Percentiles rank a stretch among this genome's conserved stretches.
Evolutionary conservation across 495 filamentous ascomycete species (phyloP).

Genomic region (Pyronema omphalodes): DNA sequence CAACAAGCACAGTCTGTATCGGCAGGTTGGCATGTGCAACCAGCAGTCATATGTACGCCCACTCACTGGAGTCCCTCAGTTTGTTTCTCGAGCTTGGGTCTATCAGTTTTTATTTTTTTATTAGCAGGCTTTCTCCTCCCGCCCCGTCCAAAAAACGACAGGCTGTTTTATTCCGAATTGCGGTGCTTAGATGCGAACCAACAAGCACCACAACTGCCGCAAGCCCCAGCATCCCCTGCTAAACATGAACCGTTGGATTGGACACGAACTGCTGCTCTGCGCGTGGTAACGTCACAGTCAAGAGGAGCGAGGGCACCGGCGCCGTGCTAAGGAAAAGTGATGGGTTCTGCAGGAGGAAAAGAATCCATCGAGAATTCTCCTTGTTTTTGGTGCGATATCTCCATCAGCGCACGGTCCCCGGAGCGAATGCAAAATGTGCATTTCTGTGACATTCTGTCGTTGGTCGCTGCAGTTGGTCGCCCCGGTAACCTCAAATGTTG

Average conservation of each 20-base stretch:
- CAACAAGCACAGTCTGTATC: too few relatives aligned
- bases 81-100: too few relatives aligned
- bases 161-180: background rate
- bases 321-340: background rate
- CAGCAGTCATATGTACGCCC: too few relatives aligned
- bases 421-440: too few relatives aligned
- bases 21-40: too few relatives aligned
- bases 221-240: background rate
- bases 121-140: background rate
- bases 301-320: too few relatives aligned
- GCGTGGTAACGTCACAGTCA: slow-evolving; percentile 1
- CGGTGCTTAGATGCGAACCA: background rate
- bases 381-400: background rate
- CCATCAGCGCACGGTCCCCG: background rate
- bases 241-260: background rate
- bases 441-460: too few relatives aligned
- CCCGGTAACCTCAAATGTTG: too few relatives aligned
- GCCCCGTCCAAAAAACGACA: background rate
- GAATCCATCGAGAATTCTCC: background rate
- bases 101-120: background rate
- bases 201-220: background rate
- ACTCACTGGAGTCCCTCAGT: too few relatives aligned
- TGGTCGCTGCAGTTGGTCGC: too few relatives aligned
- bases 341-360: background rate
- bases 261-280: background rate